Base-by-base conservation (phyloP, 2,329 filamentous ascomycete genomes). In the Diaporthe sp. region DNA sequence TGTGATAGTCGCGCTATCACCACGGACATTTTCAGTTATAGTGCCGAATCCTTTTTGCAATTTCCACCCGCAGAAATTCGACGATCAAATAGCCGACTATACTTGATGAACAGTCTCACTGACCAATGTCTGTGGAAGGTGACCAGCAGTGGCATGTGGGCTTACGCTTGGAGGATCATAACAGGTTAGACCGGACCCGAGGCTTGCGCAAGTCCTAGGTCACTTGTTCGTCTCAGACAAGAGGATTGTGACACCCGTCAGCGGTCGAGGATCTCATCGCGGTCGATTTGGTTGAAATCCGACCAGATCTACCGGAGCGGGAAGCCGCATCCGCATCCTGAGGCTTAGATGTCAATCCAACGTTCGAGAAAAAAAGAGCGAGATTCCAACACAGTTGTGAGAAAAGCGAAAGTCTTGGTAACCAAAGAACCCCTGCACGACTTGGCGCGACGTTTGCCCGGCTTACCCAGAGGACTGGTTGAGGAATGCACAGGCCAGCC, bases 391-490 rank as follows among this genome's bases (percentile, higher is more conserved):
- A 39, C 37, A 39, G 12, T 39, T 39, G 37, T 39, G 37, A 39
- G 37, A 39, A 19, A 22, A 42, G 17, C 15, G 25, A 17, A 42
- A 31, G 28, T 37, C 15, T 60, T 28, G 57, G 31, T 25, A 34
- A 42, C 65, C 19, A 19, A 55, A 28, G 13, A 46, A 37, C 49
- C 65, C 65, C 34, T 61, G 44, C 31, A 39, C n/a, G 7, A 72
- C n/a, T 62, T 39, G 58, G 55, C 71, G 46, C 17, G 49, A 51
- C 58, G 34, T 72, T 51, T 17, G 57, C 53, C 71, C 71, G 71
- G 71, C 58, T 65, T 65, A 73, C 71, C 71, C 71, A 73, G 55
- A 57, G 46, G 37, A n/a, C 58, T 44, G 71, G 71, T n/a, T 46
- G 58, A 73, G 34, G 22, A 17, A 39, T 15, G 71, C 71, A 73